Base-by-base conservation (phyloP, 306 rosid genomes). In the Pueraria montana region DNA sequence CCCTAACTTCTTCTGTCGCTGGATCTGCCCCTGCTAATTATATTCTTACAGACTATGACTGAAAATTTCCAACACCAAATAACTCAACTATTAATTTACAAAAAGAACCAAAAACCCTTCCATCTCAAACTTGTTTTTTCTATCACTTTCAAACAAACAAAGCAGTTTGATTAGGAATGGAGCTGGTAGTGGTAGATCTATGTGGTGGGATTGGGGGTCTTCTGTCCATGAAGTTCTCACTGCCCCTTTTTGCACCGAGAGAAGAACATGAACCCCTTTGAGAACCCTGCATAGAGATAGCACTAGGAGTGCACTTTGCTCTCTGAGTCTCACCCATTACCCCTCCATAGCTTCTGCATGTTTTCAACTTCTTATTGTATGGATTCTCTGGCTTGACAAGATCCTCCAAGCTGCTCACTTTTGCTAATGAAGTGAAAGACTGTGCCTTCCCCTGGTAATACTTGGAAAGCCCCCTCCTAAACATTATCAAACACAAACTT, bases 401-500 rank as follows among this genome's bases (percentile, higher is more conserved):
- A 80, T 87, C 87, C 79, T 87, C 85, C 80, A 84, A 53, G 69
- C 84, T 76, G 2, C 52, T 87, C 76, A 87, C 90, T 45, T 71
- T 84, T 55, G 79, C 79, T 16, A 87, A 61, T 30, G 90, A 87
- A 27, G 80, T 81, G 36, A 87, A 87, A n/a, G 90, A 87, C 16
- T 68, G 74, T 26, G 86, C 81, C 58, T 84, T 87, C 27, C 90
- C 90, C 2, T 87, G 24, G 77, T 87, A 87, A 78, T 87, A 79
- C 86, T 78, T 84, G 0, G 90, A 87, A 27, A 87, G 86, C 73
- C 88, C 90, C 79, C 86, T 87, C 86, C 90, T 87, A 45, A 2
- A 1, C 18, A 55, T 21, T n/a, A 38, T 32, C 6, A 55, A 64
- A 45, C 30, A 45, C 69, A 74, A 74, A 64, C 3, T 50, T 74